A percentile compares a stretch with the other conserved stretches of the same genome.
These are phyloP conservation scores for Phytophthora uliginosa DNA, from an alignment of 352 stramenopile genomes.

Conservation along the genomic window DNA sequence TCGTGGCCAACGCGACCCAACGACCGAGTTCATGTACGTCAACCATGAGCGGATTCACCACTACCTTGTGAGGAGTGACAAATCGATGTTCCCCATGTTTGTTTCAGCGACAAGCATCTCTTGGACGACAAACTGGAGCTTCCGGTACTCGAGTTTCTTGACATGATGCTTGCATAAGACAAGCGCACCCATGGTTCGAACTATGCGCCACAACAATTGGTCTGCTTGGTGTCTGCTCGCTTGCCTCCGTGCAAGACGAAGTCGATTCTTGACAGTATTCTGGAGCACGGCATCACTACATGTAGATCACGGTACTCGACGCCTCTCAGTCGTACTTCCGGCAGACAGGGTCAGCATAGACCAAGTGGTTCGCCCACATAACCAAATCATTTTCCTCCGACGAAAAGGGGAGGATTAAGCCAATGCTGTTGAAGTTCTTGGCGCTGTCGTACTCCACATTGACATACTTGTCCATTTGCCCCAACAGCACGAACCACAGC, in stretches of 20 bases:
- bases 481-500: constrained; percentile 77
- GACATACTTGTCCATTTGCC: constrained; percentile 72
- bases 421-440: constrained; percentile 91
- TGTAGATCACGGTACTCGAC: too few relatives aligned
- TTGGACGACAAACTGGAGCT: constrained; percentile 60
- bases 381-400: constrained; percentile 87
- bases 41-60: background rate
- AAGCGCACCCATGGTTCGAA: background rate
- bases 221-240: background rate
- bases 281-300: background rate
- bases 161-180: constrained; percentile 64
- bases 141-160: constrained; percentile 68
- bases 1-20: constrained; percentile 14
- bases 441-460: constrained; percentile 86
- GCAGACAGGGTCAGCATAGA: constrained; percentile 87
- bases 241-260: background rate
- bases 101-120: constrained; percentile 51
- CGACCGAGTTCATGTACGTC: constrained; percentile 42
- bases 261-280: background rate
- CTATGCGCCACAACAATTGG: background rate
- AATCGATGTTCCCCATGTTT: background rate
- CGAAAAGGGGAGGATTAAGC: constrained; percentile 82
- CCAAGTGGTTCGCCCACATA: constrained; percentile 86
- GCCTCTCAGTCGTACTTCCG: constrained; percentile 79
- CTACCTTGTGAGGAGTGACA: background rate